Percentiles rank a stretch among this genome's conserved stretches.
These are phyloP conservation scores for Hypoxylon sp. DNA, from an alignment of 2,329 filamentous ascomycete species.

Conservation along the genomic window DNA sequence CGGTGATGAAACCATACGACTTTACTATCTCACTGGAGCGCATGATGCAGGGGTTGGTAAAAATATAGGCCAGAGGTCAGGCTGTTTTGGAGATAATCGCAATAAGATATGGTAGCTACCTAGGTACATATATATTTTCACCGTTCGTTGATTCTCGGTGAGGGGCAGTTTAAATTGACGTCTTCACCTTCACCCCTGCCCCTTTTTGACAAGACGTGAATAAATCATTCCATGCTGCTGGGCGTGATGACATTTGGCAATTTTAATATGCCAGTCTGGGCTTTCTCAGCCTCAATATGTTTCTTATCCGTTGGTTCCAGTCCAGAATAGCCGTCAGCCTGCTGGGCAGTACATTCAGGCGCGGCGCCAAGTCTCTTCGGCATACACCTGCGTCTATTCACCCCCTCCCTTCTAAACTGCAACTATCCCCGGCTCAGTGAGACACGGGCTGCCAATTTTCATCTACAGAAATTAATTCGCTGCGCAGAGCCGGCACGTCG, in stretches of 20 bases:
- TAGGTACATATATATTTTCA: background rate
- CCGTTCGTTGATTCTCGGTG: constrained; percentile 11
- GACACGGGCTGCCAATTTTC: constrained; percentile 5
- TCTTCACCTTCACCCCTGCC: constrained; percentile 2
- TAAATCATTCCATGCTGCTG: background rate
- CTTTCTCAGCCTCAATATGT: constrained; percentile 21
- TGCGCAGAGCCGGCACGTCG: constrained; percentile 17
- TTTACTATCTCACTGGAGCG: constrained; percentile 1
- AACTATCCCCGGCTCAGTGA: constrained; percentile 4
- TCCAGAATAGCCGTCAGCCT: constrained; percentile 19
- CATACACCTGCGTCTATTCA: constrained; percentile 35
- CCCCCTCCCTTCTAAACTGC: constrained; percentile 14
- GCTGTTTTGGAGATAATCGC: background rate
- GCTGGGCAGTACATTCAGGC: background rate
- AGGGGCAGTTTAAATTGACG: constrained; percentile 9
- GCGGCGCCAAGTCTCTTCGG: constrained; percentile 28
- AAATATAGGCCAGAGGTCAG: constrained; percentile 5
- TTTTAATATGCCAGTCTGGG: constrained; percentile 6
- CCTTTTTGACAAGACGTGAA: background rate
- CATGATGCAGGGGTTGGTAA: background rate
- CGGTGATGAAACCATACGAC: constrained; percentile 17
- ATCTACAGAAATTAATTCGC: constrained; percentile 35
- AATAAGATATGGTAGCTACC: constrained; percentile 4
- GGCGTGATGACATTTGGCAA: background rate
- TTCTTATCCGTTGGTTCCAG: background rate